Evolutionary conservation across 163 green algal genomes (phyloP), one percentile per base, ranked within the genome.

Genomic region (Trebouxia gelatinosa): DNA sequence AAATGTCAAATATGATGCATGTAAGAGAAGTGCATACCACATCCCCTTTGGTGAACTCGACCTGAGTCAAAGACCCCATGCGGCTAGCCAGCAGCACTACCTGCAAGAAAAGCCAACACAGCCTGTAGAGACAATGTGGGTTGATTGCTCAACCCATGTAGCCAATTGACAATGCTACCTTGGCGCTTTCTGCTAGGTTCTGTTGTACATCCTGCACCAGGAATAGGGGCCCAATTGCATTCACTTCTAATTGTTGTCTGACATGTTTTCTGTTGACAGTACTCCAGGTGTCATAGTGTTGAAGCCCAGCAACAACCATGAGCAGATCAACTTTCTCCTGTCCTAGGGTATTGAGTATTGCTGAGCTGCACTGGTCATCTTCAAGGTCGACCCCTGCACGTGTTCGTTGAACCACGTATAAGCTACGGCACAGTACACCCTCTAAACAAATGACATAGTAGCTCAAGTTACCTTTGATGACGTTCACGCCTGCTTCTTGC

Each of bases 241-340:
- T 82, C n/a, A 82, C 71, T 32, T 82, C 78, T 19, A 82, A 70
- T 11, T 82, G 78, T 5, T 72, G n/a, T 2, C 54, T n/a, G 11
- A 82, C 29, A 23, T 58, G 59, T 16, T 82, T 62, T 6, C 68
- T 43, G 31, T 59, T 38, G 29, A 76, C 29, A 38, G 43, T 76
- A 17, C 62, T n/a, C 28, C 39, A 59, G 6, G 43, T 59, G 28
- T 76, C 68, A 43, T 62, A 61, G 40, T 76, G 21, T 16, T 76
- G 68, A 28, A 61, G 40, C 31, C 68, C 68, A 38, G 68, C 68
- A 26, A 61, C 68, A 39, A 76, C 31, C 19, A 76, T 21, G 13
- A 76, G 43, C 3, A 76, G 40, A 3, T 62, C 21, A 6, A 76
- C 6, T 13, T 76, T 59, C 28, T 76, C 40, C 0, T 39, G 19